phyloP scores from a whole-genome alignment of 129 eudicot species.

The Helichrysum umbraculigerum region DNA sequence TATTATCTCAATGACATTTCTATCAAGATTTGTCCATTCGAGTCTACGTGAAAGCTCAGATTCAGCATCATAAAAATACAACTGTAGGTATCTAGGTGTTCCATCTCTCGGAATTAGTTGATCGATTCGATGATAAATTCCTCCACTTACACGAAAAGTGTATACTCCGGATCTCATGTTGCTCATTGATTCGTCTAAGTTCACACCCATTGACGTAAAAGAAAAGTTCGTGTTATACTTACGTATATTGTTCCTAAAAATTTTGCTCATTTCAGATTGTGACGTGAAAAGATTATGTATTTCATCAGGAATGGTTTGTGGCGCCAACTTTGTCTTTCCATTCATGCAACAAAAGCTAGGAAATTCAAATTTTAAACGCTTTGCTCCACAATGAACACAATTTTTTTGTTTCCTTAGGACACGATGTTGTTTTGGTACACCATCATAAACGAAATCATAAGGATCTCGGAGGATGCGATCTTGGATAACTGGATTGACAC shows the following conservation, averaged over 20 bases:
- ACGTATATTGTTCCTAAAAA: background rate
- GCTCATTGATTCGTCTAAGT: background rate
- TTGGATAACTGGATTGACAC: too few species aligned
- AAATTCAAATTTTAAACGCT: background rate
- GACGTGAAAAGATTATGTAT: background rate
- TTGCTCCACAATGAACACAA: slow-evolving; percentile 1
- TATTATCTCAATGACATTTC: too few species aligned
- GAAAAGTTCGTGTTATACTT: background rate
- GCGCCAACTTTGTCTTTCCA: background rate
- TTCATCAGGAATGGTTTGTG: background rate
- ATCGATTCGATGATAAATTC: background rate
- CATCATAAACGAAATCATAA: background rate
- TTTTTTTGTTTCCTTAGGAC: background rate
- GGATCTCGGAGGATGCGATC: background rate
- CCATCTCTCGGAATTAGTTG: background rate
- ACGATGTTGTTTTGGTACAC: background rate
- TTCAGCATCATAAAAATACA: background rate
- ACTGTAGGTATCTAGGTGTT: background rate
- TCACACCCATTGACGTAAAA: background rate
- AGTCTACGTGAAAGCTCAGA: background rate
- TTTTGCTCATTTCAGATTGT: background rate
- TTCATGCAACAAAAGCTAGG: background rate
- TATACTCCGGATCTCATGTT: background rate
- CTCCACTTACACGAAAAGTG: background rate
- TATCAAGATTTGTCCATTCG: too few species aligned